Evolutionary conservation across 495 filamentous ascomycete species (phyloP).

Genomic region (Aspergillus mulundensis): DNA sequence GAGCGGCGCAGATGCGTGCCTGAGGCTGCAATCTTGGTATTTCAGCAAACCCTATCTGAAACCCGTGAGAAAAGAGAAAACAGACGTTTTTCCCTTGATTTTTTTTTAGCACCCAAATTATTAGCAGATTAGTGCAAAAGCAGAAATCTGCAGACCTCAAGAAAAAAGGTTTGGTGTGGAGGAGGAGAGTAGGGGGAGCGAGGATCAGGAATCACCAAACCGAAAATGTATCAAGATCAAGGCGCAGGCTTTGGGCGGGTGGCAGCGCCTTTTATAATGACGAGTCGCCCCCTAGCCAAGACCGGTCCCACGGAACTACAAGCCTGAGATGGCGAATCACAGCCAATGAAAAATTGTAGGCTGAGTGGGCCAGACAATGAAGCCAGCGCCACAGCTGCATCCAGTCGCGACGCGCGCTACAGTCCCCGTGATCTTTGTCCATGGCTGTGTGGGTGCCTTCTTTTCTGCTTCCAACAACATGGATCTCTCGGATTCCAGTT

Average conservation of each 20-base stretch:
- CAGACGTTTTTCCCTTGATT: too few species aligned
- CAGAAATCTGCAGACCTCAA: constrained; percentile 18
- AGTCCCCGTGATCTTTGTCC: neutral
- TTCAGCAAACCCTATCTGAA: constrained; percentile 28
- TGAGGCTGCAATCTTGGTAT: constrained; percentile 28
- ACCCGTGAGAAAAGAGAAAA: constrained; percentile 11
- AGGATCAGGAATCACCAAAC: neutral
- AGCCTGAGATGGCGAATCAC: too few species aligned
- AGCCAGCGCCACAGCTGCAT: too few species aligned
- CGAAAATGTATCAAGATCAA: too few species aligned
- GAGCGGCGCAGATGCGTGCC: constrained; percentile 17
- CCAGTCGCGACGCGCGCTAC: neutral
- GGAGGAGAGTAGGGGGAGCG: constrained; percentile 21
- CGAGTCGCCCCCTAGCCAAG: too few species aligned
- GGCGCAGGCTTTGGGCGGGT: too few species aligned
- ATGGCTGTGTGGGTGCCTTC: too few species aligned
- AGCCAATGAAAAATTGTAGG: too few species aligned
- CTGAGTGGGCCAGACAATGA: too few species aligned
- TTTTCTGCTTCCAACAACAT: neutral
- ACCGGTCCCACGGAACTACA: too few species aligned
- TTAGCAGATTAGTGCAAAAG: constrained; percentile 14
- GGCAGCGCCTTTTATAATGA: too few species aligned
- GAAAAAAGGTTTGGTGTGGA: constrained; percentile 19
- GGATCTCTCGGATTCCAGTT: neutral
- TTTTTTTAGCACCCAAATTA: constrained; percentile 16